A percentile compares a stretch with the other conserved stretches of the same genome.
Evolutionary conservation across 208 protist genomes (phyloP).

Genomic region (Leishmania mexicana): DNA sequence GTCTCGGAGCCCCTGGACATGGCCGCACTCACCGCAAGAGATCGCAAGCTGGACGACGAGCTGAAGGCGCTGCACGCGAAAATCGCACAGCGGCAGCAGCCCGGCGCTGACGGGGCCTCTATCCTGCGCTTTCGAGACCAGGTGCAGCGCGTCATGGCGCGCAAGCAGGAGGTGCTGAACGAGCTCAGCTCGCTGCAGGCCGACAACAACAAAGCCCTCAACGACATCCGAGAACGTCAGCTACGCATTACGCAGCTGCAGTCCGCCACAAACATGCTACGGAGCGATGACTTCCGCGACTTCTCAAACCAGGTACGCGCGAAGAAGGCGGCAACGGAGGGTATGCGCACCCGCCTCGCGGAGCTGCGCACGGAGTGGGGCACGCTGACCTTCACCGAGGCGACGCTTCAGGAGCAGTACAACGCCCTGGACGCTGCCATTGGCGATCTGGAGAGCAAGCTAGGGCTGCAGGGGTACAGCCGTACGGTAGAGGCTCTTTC

Average conservation of each 20-base stretch:
- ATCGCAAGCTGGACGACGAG: constrained; percentile 77
- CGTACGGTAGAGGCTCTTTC: constrained; percentile 79
- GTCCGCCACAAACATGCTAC: constrained; percentile 80
- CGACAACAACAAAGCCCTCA: constrained; percentile 68
- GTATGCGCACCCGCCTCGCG: constrained; percentile 75
- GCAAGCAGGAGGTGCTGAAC: constrained; percentile 73
- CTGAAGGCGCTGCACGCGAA: constrained; percentile 57
- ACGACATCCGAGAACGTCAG: constrained; percentile 81
- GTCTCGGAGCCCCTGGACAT: constrained; percentile 89
- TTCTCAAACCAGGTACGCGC: constrained; percentile 84
- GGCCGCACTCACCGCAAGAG: constrained; percentile 51
- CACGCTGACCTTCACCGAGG: constrained; percentile 85
- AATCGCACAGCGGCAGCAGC: constrained; percentile 64
- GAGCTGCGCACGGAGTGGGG: constrained; percentile 90
- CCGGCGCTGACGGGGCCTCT: constrained; percentile 76
- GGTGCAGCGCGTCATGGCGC: constrained; percentile 66
- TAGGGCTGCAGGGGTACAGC: constrained; percentile 89
- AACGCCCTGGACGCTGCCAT: constrained; percentile 72
- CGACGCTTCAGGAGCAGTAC: constrained; percentile 71
- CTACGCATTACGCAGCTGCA: constrained; percentile 76
- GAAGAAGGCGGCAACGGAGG: constrained; percentile 85
- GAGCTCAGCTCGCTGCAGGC: constrained; percentile 76
- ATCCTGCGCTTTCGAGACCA: constrained; percentile 86
- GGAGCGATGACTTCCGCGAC: constrained; percentile 83
- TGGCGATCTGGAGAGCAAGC: constrained; percentile 80